These are phyloP conservation scores for Microbotryum saponariae DNA, from an alignment of 1,284 basidiomycete species.

Conservation along the genomic window DNA sequence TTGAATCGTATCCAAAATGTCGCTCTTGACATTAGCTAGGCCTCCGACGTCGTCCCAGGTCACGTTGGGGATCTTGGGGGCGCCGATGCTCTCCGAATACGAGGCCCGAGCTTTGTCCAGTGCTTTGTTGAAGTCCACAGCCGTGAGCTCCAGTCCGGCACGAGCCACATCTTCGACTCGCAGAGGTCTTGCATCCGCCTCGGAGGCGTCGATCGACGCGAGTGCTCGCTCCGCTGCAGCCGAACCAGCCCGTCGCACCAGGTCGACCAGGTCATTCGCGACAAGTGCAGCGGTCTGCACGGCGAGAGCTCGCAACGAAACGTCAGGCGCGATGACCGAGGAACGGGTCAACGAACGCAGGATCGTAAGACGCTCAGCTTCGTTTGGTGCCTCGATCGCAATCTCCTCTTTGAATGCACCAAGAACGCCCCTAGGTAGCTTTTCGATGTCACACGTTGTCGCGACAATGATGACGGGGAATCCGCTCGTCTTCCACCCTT, in stretches of 20 bases:
- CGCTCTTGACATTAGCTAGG: slow-evolving; percentile 74
- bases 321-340: slow-evolving; percentile 61
- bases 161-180: slow-evolving; percentile 10
- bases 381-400: slow-evolving; percentile 67
- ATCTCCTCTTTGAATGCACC: slow-evolving; percentile 85
- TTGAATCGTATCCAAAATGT: slow-evolving; percentile 96
- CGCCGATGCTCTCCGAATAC: slow-evolving; percentile 88
- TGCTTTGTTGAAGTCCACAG: slow-evolving; percentile 44
- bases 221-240: slow-evolving; percentile 54
- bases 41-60: slow-evolving; percentile 98
- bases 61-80: slow-evolving; percentile 92
- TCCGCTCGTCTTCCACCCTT: slow-evolving; percentile 53
- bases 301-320: slow-evolving; percentile 64
- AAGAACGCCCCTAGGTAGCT: slow-evolving; percentile 59
- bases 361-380: slow-evolving; percentile 62
- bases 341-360: slow-evolving; percentile 50
- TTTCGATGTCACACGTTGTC: slow-evolving; percentile 62
- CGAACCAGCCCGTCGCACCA: slow-evolving; percentile 59
- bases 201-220: not conserved
- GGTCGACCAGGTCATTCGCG: slow-evolving; percentile 68
- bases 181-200: not conserved
- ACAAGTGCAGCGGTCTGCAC: slow-evolving; percentile 87
- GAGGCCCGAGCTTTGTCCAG: slow-evolving; percentile 66
- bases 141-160: slow-evolving; percentile 31
- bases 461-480: slow-evolving; percentile 67